phyloP scores from a whole-genome alignment of 2,329 filamentous ascomycete species.

The Ampelomyces quisqualis region DNA sequence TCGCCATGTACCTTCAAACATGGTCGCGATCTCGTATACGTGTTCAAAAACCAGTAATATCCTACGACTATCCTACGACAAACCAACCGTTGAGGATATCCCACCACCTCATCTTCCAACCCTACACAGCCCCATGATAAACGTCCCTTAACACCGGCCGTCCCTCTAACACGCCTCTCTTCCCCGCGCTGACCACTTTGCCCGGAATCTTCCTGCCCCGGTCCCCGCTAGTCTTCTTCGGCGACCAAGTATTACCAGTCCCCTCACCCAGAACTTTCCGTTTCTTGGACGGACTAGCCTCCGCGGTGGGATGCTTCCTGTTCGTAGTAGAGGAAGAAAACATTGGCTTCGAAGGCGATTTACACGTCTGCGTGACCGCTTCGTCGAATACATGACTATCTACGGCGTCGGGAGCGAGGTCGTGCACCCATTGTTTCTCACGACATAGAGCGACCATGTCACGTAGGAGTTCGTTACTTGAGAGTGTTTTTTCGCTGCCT shows the following conservation, averaged over 20 bases:
- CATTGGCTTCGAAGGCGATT: constrained; percentile 10
- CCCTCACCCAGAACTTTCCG: constrained; percentile 32
- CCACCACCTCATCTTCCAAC: too few relatives aligned
- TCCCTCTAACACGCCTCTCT: constrained; percentile 61
- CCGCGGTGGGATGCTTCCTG: too few relatives aligned
- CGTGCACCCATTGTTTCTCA: constrained; percentile 73
- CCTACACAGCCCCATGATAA: constrained; percentile 58
- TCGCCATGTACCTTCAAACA: constrained; percentile 41
- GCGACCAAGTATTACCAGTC: constrained; percentile 17
- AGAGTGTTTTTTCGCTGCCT: constrained; percentile 77
- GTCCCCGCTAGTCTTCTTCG: constrained; percentile 26
- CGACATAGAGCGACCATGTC: constrained; percentile 78
- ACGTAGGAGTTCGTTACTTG: constrained; percentile 68
- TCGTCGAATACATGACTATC: constrained; percentile 70
- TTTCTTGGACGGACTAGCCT: constrained; percentile 31
- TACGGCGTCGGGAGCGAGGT: constrained; percentile 65
- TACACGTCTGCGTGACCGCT: constrained; percentile 43
- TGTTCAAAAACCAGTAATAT: too few relatives aligned
- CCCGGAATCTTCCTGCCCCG: constrained; percentile 53
- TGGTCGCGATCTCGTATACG: too few relatives aligned
- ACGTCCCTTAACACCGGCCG: constrained; percentile 74
- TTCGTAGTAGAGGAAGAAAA: too few relatives aligned
- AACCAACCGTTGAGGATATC: too few relatives aligned
- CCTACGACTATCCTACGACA: too few relatives aligned
- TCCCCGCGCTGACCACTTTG: constrained; percentile 60